Percentiles rank a stretch among this genome's conserved stretches.
phyloP scores from a whole-genome alignment of 257 asterid species.

The Leonotis leonurus region DNA sequence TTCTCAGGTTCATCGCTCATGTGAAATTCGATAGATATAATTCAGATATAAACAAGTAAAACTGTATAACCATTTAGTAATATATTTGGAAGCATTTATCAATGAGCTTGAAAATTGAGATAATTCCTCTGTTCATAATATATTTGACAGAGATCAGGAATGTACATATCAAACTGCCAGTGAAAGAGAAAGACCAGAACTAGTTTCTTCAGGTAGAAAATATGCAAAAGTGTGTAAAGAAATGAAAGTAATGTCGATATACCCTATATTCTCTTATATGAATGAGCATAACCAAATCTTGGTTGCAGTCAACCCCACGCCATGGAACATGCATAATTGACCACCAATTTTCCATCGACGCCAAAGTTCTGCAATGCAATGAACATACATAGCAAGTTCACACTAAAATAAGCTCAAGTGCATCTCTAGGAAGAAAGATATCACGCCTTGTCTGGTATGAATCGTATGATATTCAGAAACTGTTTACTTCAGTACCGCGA shows the following conservation, averaged over 20 bases:
- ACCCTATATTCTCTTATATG: conserved; percentile 20
- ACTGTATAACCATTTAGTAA: too few species aligned
- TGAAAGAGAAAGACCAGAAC: neutral
- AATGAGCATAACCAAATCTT: conserved; percentile 8
- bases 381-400: neutral
- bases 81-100: too few species aligned
- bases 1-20: too few species aligned
- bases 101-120: neutral
- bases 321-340: conserved; percentile 94
- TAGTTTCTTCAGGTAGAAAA: neutral
- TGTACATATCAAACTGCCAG: neutral
- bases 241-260: neutral
- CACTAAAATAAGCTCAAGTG: neutral
- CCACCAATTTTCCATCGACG: conserved; percentile 84
- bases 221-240: neutral
- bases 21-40: too few species aligned
- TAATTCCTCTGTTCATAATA: neutral
- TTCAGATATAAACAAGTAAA: too few species aligned
- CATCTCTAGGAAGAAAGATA: neutral
- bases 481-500: neutral
- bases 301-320: conserved; percentile 76
- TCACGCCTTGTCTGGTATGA: neutral
- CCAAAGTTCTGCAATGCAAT: conserved; percentile 72
- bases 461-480: neutral
- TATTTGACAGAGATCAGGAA: neutral